phyloP scores from a whole-genome alignment of 2,329 filamentous ascomycete species.

The Phoma sp. region DNA sequence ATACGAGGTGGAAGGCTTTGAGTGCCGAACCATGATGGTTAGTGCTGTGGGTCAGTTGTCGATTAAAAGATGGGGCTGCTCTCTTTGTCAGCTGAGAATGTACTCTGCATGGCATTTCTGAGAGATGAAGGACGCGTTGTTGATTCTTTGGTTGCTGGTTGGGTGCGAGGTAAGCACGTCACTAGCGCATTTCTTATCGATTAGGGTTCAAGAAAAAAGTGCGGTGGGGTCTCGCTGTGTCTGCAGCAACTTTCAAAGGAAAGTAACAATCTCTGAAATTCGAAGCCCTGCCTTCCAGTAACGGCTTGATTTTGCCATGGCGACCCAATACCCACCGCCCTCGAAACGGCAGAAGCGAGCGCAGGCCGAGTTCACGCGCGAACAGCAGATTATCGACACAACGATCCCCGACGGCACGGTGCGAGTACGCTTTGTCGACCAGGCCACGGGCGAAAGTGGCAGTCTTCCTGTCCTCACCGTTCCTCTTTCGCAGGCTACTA shows the following conservation, averaged over 20 bases:
- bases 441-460: constrained; percentile 72
- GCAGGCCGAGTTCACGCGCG: constrained; percentile 71
- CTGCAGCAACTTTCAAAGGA: constrained; percentile 7
- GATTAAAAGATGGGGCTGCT: constrained; percentile 20
- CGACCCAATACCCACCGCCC: constrained; percentile 81
- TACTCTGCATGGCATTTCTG: neutral
- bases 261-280: neutral
- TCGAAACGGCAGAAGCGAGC: constrained; percentile 87
- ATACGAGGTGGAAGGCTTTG: constrained; percentile 38
- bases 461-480: constrained; percentile 74
- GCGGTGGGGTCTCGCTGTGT: constrained; percentile 12
- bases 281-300: neutral
- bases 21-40: constrained; percentile 36
- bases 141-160: neutral
- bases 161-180: constrained; percentile 23
- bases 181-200: constrained; percentile 36
- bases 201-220: constrained; percentile 25
- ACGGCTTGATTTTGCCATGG: constrained; percentile 61
- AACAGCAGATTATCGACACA: constrained; percentile 77
- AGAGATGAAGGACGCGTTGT: constrained; percentile 18
- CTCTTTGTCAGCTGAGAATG: neutral
- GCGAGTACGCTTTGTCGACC: constrained; percentile 87
- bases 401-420: constrained; percentile 75
- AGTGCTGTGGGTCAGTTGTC: constrained; percentile 30
- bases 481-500: constrained; percentile 81